phyloP scores from a whole-genome alignment of 495 filamentous ascomycete genomes.

The Aspergillus coremiiformis region DNA sequence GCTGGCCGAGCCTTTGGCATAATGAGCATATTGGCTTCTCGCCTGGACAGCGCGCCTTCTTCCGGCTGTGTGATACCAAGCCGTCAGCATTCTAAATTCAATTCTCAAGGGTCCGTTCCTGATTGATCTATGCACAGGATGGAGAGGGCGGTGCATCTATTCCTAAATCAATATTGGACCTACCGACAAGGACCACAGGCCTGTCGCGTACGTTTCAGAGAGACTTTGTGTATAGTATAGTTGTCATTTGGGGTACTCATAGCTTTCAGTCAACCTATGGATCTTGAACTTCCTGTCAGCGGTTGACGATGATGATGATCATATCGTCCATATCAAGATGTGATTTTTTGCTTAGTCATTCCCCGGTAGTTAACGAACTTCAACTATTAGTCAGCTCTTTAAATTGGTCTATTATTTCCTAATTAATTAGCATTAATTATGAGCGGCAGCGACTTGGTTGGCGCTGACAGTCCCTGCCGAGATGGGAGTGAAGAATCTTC shows the following conservation, averaged over 20 bases:
- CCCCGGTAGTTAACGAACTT: too few relatives aligned
- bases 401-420: too few relatives aligned
- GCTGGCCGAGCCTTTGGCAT: slow-evolving; percentile 30
- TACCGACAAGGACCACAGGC: slow-evolving; percentile 36
- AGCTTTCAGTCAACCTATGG: neutral
- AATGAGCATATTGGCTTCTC: slow-evolving; percentile 33
- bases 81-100: neutral
- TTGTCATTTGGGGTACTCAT: slow-evolving; percentile 23
- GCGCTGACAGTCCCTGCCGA: too few relatives aligned
- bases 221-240: slow-evolving; percentile 25
- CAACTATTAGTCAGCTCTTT: too few relatives aligned
- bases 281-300: neutral
- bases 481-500: too few relatives aligned
- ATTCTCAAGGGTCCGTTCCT: neutral
- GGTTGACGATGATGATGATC: neutral
- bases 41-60: slow-evolving; percentile 37
- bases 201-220: slow-evolving; percentile 30
- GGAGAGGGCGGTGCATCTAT: neutral
- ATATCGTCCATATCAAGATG: neutral
- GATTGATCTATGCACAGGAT: neutral
- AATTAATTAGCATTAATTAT: too few relatives aligned
- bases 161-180: neutral
- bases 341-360: too few relatives aligned
- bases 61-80: slow-evolving; percentile 16
- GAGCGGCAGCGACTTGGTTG: too few relatives aligned